Conservation (phyloP, 2,329 filamentous ascomycete species). For the Beauveria bassiana region DNA sequence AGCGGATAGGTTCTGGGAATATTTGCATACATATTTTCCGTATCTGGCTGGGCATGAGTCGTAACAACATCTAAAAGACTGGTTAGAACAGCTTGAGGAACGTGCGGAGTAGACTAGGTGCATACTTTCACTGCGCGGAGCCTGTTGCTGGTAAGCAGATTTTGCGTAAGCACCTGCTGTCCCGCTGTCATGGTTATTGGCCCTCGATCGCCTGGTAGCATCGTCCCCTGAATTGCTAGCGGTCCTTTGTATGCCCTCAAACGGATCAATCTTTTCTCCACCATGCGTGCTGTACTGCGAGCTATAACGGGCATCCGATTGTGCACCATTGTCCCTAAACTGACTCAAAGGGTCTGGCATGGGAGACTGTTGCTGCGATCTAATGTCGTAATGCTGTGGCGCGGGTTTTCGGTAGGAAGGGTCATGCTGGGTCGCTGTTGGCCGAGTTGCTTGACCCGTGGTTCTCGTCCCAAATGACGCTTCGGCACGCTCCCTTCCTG, state of each 20-base stretch:
- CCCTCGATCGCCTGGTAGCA: neutral
- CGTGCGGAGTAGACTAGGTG: neutral
- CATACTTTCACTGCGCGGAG: neutral
- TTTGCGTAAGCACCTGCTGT: conserved; percentile 7
- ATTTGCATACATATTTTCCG: conserved; percentile 10
- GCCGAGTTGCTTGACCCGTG: conserved; percentile 41
- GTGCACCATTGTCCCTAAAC: conserved; percentile 34
- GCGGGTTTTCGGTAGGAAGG: conserved; percentile 12
- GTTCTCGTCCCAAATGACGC: conserved; percentile 47
- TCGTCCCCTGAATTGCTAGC: conserved; percentile 29
- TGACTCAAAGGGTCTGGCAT: conserved; percentile 40
- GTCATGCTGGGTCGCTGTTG: conserved; percentile 31
- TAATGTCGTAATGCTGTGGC: conserved; percentile 8
- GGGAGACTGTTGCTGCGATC: conserved; percentile 18
- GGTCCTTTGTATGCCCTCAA: conserved; percentile 39
- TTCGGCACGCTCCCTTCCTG: conserved; percentile 45
- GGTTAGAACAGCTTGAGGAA: neutral
- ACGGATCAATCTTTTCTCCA: conserved; percentile 52
- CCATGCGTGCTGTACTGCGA: conserved; percentile 49
- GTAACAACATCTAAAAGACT: neutral
- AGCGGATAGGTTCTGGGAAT: neutral
- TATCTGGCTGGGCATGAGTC: neutral
- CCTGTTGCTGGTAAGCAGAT: neutral
- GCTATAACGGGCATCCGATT: conserved; percentile 43
- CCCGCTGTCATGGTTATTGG: neutral